Evolutionary conservation across 2,329 filamentous ascomycete genomes (phyloP), one percentile per base, ranked within the genome.

Genomic region (Cytospora mali): DNA sequence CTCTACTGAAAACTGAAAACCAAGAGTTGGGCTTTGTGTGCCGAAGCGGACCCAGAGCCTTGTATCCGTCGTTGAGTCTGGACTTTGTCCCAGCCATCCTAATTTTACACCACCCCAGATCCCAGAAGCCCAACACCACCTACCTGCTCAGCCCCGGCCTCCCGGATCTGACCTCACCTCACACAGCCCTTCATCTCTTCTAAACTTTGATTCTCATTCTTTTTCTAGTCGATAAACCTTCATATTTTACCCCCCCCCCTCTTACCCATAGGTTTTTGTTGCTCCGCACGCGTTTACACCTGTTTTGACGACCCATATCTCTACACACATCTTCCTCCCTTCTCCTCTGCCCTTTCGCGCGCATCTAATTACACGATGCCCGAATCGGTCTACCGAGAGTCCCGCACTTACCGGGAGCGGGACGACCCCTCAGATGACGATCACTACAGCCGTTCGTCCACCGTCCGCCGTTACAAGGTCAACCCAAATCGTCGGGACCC

Each of bases 381-480:
- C 62, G 69, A 71, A 62, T 62, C 63, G 52, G 71, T 74, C 65
- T 74, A 74, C 67, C 71, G 72, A 61, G 74, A 75, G 66, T 66
- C 72, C 68, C 73, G 73, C 48, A 66, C 66, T 63, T 75, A 75
- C 65, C 70, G 70, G 66, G 70, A 71, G 65, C 71, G 70, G 53
- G 71, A 75, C 65, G 68, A 70, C 58, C 71, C 70, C 51, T 71
- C 73, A 16, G 78, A 80, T 65, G 81, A 82, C 60, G 80, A 82
- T 55, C 73, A 74, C 49, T 79, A 78, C 72, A 76, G 75, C 68
- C 76, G 73, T 64, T 79, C 80, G 6, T 52, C 63, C 6, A 82
- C 79, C n/a, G 76, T 84, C 59, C 80, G 78, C 65, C 78, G 81
- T 61, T 84, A 84, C 75, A 84, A 84, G 70, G 80, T 84, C 29